Conservation (phyloP, 768 basidiomycete genomes). For the Daedalea quercina region DNA sequence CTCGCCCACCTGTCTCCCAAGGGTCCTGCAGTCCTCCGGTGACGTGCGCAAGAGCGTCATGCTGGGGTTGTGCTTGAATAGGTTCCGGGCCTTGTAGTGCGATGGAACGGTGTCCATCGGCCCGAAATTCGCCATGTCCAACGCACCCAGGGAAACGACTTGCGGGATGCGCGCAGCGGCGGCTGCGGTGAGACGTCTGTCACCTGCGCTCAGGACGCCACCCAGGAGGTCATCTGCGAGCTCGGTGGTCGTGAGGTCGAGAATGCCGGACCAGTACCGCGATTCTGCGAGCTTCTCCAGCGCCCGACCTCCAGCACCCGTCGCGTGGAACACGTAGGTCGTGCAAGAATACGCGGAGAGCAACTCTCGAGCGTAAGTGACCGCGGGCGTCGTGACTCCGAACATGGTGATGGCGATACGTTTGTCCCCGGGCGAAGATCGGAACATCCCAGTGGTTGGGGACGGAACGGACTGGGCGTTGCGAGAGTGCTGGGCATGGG, state of each 20-base stretch:
- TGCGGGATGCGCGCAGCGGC: slow-evolving; percentile 10
- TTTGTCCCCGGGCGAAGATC: not conserved
- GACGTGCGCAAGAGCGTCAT: slow-evolving; percentile 16
- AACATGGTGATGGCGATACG: slow-evolving; percentile 18
- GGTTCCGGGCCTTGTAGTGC: slow-evolving; percentile 7
- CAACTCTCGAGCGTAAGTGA: slow-evolving; percentile 11
- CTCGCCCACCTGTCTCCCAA: slow-evolving; percentile 9
- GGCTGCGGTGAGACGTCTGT: slow-evolving; percentile 13
- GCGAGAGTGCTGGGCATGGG: slow-evolving; percentile 8
- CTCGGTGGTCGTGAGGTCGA: slow-evolving; percentile 17
- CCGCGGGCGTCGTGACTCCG: slow-evolving; percentile 17
- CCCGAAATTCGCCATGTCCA: slow-evolving; percentile 18
- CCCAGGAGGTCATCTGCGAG: slow-evolving; percentile 17
- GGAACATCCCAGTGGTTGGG: not conserved
- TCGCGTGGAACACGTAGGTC: slow-evolving; percentile 16
- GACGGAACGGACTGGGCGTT: not conserved
- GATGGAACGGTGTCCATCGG: slow-evolving; percentile 12
- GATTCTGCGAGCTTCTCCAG: slow-evolving; percentile 11
- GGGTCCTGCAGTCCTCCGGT: slow-evolving; percentile 8
- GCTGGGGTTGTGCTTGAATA: slow-evolving; percentile 11
- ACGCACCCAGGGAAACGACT: slow-evolving; percentile 16
- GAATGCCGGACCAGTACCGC: slow-evolving; percentile 14
- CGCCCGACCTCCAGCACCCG: slow-evolving; percentile 13
- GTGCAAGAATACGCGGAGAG: slow-evolving; percentile 12
- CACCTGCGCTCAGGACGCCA: slow-evolving; percentile 15